Evolutionary conservation across 192 early-diverging fungal genomes (phyloP).

Genomic region (Coemansia sp.): DNA sequence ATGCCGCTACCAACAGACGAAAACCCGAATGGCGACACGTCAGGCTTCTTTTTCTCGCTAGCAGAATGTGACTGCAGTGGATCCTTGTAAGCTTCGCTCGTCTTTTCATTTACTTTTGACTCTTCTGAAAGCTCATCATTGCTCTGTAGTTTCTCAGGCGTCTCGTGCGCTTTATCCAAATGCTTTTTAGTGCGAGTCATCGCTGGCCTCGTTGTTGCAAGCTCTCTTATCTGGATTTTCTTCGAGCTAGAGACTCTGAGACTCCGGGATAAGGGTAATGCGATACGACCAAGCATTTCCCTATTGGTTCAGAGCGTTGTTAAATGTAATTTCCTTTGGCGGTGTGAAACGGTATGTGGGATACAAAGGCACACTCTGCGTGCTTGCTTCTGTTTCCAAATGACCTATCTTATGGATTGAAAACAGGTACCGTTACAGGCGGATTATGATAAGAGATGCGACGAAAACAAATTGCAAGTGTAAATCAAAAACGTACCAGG

Average conservation of each 20-base stretch:
- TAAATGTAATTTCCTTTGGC: slow-evolving; percentile 2
- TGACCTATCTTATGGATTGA: neutral
- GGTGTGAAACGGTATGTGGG: neutral
- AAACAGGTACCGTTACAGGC: neutral
- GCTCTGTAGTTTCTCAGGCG: neutral
- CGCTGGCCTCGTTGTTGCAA: slow-evolving; percentile 18
- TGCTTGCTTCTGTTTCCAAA: neutral
- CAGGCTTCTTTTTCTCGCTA: slow-evolving; percentile 11
- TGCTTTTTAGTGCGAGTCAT: slow-evolving; percentile 40
- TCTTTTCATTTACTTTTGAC: neutral
- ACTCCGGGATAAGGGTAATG: slow-evolving; percentile 31
- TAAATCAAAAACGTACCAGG: too few species aligned
- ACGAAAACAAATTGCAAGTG: neutral
- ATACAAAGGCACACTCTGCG: neutral
- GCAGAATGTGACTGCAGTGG: slow-evolving; percentile 2
- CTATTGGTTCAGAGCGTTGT: neutral
- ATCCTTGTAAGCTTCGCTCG: neutral
- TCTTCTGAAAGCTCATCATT: neutral
- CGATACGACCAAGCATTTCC: slow-evolving; percentile 37
- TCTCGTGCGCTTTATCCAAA: slow-evolving; percentile 14
- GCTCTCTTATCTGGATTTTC: neutral
- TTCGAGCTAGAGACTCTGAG: slow-evolving; percentile 10
- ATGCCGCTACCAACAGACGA: slow-evolving; percentile 45
- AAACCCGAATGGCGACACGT: slow-evolving; percentile 50
- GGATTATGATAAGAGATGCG: neutral